A percentile compares a stretch with the other conserved stretches of the same genome.
phyloP scores from a whole-genome alignment of 2,329 filamentous ascomycete genomes.

The Talaromyces sp. region DNA sequence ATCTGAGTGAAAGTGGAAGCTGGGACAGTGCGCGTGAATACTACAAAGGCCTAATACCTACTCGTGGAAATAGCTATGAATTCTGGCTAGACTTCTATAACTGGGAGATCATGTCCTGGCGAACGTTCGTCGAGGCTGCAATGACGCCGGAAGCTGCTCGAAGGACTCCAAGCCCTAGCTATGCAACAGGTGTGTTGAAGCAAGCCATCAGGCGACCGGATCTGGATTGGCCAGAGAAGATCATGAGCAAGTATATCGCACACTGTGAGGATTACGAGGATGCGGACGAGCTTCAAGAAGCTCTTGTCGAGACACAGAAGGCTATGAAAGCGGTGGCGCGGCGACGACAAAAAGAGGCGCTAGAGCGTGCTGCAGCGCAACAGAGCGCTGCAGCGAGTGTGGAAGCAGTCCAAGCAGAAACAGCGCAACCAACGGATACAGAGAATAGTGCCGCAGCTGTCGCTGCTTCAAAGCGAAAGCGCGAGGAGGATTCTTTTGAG shows the following conservation, averaged over 20 bases:
- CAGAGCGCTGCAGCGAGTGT: conserved; percentile 17
- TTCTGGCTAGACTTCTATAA: conserved; percentile 92
- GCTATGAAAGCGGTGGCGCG: conserved; percentile 58
- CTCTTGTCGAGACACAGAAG: conserved; percentile 68
- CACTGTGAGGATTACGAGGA: conserved; percentile 85
- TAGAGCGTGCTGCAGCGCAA: conserved; percentile 7
- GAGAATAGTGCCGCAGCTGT: background rate
- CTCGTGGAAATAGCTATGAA: conserved; percentile 72
- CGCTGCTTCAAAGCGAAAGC: conserved; percentile 62
- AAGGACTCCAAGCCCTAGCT: conserved; percentile 60
- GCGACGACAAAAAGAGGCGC: conserved; percentile 56
- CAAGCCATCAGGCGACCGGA: conserved; percentile 57
- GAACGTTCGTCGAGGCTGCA: conserved; percentile 51
- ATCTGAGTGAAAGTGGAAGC: conserved; percentile 75
- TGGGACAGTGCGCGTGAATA: conserved; percentile 69
- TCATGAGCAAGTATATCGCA: conserved; percentile 43
- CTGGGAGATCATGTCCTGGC: conserved; percentile 79
- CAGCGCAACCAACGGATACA: conserved; percentile 3
- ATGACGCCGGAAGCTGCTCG: conserved; percentile 49
- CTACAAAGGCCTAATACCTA: conserved; percentile 67
- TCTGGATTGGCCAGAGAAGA: conserved; percentile 48
- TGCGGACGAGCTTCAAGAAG: conserved; percentile 66
- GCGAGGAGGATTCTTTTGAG: conserved; percentile 51
- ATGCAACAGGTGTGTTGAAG: conserved; percentile 70
- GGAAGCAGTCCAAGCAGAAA: conserved; percentile 14